Evolutionary conservation across 768 basidiomycete species (phyloP), one percentile per base, ranked within the genome.

Genomic region (Tricholoma sp.): DNA sequence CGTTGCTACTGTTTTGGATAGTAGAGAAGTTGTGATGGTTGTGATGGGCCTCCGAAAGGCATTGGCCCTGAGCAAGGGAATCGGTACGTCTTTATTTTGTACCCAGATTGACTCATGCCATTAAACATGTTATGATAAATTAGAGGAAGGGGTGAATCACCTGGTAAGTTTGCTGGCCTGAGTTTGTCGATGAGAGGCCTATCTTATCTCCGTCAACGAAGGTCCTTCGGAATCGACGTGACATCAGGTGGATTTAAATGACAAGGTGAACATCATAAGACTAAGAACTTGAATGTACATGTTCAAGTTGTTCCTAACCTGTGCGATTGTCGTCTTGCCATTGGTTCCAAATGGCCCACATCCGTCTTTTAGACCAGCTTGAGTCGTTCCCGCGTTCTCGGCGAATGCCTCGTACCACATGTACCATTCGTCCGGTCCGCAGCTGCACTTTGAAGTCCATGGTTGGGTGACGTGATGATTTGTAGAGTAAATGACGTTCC

Each of bases 111-210:
- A 4, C 27, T 12, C 8, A n/a, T 21, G 5, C 37, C 21, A n/a
- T 41, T 58, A 6, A n/a, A 10, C n/a, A 10, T 18, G 27, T 1
- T 29, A 50, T 29, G n/a, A 10, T 50, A 18, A 5, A 43, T 16
- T 52, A 86, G 91, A 95, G 81, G 89, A 91, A 64, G 91, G 93
- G 31, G 87, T 95, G 24, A 94, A 94, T 67, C 93, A 95, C 69
- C 76, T 95, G 64, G 86, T 86, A 61, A 45, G 79, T 61, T 34
- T 16, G 46, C 56, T 39, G 21, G 31, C n/a, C n/a, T n/a, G n/a
- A n/a, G n/a, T n/a, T n/a, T n/a, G n/a, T n/a, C n/a, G n/a, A n/a
- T n/a, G n/a, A n/a, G 9, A 10, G 10, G 14, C 46, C 18, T 21
- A 46, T 22, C 22, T 46, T 46, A 46, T 46, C 45, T 19, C 39